Conservation (phyloP, 495 filamentous ascomycete species). For the Aspergillus nidulans region DNA sequence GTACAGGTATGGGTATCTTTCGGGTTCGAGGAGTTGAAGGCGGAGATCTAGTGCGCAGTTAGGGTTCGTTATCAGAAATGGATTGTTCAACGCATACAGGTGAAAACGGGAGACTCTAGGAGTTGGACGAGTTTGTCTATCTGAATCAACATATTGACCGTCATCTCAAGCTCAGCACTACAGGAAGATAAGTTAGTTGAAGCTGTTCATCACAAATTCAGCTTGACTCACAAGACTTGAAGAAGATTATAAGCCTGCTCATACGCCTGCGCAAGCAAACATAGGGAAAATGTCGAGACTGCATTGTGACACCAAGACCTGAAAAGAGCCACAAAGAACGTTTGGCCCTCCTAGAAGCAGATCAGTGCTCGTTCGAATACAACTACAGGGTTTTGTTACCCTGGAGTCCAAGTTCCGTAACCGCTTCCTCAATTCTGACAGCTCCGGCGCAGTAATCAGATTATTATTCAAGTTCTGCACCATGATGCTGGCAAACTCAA, state of each 20-base stretch:
- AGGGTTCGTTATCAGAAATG: neutral
- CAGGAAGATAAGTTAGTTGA: slow-evolving; percentile 32
- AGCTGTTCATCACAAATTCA: neutral
- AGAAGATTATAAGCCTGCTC: slow-evolving; percentile 96
- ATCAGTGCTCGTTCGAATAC: slow-evolving; percentile 8
- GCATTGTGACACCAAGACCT: slow-evolving; percentile 98
- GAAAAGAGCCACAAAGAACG: slow-evolving; percentile 91
- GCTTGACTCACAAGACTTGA: slow-evolving; percentile 78
- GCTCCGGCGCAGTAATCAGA: slow-evolving; percentile 92
- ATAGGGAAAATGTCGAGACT: slow-evolving; percentile 94
- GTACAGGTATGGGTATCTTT: slow-evolving; percentile 92
- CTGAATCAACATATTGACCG: slow-evolving; percentile 96
- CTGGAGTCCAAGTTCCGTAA: slow-evolving; percentile 85
- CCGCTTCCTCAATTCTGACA: slow-evolving; percentile 84
- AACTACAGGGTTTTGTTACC: slow-evolving; percentile 35
- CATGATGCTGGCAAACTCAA: slow-evolving; percentile 99
- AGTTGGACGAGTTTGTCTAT: slow-evolving; percentile 99
- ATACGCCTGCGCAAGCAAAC: slow-evolving; percentile 94
- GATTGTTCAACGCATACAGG: slow-evolving; percentile 53
- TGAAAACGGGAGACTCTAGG: slow-evolving; percentile 96
- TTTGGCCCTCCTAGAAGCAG: slow-evolving; percentile 71
- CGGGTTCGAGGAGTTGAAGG: slow-evolving; percentile 95
- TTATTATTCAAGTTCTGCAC: slow-evolving; percentile 99
- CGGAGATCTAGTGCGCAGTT: slow-evolving; percentile 65
- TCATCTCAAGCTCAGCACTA: slow-evolving; percentile 97